Base-by-base conservation (phyloP, 345 rosid genomes). In the Corchorus capsularis region DNA sequence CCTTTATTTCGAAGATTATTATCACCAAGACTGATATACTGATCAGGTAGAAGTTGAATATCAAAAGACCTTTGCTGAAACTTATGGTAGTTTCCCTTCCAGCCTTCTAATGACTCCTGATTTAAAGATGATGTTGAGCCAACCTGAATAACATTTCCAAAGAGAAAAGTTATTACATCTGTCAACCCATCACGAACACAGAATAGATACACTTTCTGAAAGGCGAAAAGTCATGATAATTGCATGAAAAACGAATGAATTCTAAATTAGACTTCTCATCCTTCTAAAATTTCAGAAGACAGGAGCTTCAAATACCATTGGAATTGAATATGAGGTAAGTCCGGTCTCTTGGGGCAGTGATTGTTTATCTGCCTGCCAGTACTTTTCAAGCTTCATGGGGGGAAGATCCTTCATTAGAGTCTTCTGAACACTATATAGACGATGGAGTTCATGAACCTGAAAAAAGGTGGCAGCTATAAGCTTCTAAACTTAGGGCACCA, bases 381-480 rank as follows among this genome's bases (percentile, higher is more conserved):
- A 73, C 46, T 68, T 54, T 66, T 65, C 43, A 50, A 50, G 72
- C 61, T 80, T 81, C 63, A 61, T 46, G 53, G 78, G 50, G 46
- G 61, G 66, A 67, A 71, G 66, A 68, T 82, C 84, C 73, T 73
- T 79, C 88, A 80, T 85, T 46, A 85, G 78, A 16, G 78, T 83
- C 77, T 77, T 79, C 67, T 86, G 88, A 49, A 81, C 75, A 41
- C 72, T 22, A 68, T 83, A 83, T 16, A 84, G 64, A 20, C 79
- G 85, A 64, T 86, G 88, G 69, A 86, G 87, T 69, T 88, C 90
- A 50, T 72, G 79, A 45, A 88, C 86, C 92, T 88, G 75, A 54
- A 57, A 69, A 66, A 71, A 45, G 39, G 39, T 39, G 22, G 16
- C 70, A 65, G 54, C 63, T 49, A 61, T 41, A 47, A 77, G 68